Conservation (phyloP, 805 yeast genomes). For the Vanderwaltozyma verrucispora region DNA sequence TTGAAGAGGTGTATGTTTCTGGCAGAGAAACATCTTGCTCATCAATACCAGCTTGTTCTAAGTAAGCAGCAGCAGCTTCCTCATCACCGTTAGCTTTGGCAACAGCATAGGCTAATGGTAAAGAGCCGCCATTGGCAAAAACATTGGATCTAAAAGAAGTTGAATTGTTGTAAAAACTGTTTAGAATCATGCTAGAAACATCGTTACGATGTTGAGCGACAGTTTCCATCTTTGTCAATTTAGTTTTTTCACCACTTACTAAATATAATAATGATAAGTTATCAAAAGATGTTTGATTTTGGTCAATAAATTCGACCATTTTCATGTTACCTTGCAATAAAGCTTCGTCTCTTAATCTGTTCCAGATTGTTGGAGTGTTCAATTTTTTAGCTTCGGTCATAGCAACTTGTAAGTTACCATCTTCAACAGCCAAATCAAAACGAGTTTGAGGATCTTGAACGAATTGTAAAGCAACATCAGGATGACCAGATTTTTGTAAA, state of each 20-base stretch:
- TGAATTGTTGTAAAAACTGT: slow-evolving; percentile 67
- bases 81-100: slow-evolving; percentile 80
- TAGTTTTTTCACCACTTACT: slow-evolving; percentile 66
- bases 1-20: slow-evolving; percentile 32
- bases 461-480: slow-evolving; percentile 94
- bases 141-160: slow-evolving; percentile 64
- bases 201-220: slow-evolving; percentile 50
- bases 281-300: slow-evolving; percentile 77
- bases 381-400: slow-evolving; percentile 74
- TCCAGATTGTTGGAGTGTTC: slow-evolving; percentile 65
- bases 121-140: slow-evolving; percentile 67
- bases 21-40: slow-evolving; percentile 60
- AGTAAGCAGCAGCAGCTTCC: slow-evolving; percentile 61
- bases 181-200: slow-evolving; percentile 67
- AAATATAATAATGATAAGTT: slow-evolving; percentile 83
- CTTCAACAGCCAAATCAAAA: slow-evolving; percentile 90
- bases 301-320: slow-evolving; percentile 78
- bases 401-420: slow-evolving; percentile 84
- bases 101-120: slow-evolving; percentile 84
- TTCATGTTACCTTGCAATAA: slow-evolving; percentile 79
- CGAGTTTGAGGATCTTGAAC: slow-evolving; percentile 95
- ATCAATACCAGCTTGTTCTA: slow-evolving; percentile 58
- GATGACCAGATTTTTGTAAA: slow-evolving; percentile 89
- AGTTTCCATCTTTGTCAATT: slow-evolving; percentile 68
- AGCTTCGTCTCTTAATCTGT: slow-evolving; percentile 75